Evolutionary conservation across 352 stramenopile species (phyloP).

Genomic region (Thalassiosira livingstoniorum): DNA sequence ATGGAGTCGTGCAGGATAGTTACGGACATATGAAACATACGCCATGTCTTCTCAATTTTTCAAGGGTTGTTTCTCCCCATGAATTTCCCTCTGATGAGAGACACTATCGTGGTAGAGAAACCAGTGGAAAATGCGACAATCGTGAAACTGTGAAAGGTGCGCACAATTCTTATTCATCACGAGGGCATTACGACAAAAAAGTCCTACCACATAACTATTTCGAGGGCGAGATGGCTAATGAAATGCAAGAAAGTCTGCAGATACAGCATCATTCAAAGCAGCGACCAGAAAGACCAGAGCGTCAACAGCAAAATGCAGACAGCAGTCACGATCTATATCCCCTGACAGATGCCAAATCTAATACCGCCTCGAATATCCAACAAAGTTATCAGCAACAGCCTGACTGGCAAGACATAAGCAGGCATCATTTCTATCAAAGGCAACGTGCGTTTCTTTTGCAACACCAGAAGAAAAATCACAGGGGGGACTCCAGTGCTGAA

Average conservation of each 20-base stretch:
- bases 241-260: background rate
- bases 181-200: background rate
- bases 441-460: slow-evolving; percentile 31
- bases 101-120: slow-evolving; percentile 3
- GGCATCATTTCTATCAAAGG: slow-evolving; percentile 40
- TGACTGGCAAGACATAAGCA: slow-evolving; percentile 50
- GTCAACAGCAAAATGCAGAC: slow-evolving; percentile 22
- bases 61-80: slow-evolving; percentile 10
- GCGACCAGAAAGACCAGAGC: background rate
- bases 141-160: too few species aligned
- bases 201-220: background rate
- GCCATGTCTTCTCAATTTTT: background rate
- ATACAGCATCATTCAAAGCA: background rate
- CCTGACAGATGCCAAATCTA: background rate
- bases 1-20: background rate
- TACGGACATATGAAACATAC: background rate
- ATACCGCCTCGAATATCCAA: background rate
- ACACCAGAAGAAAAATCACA: slow-evolving; percentile 13
- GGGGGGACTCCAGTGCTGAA: too few species aligned
- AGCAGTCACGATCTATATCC: slow-evolving; percentile 11
- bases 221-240: background rate
- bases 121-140: background rate
- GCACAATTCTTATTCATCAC: background rate
- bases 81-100: slow-evolving; percentile 31
- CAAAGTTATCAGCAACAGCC: slow-evolving; percentile 38